Conservation (phyloP, 2,329 filamentous ascomycete species). For the Diaporthe sp. region DNA sequence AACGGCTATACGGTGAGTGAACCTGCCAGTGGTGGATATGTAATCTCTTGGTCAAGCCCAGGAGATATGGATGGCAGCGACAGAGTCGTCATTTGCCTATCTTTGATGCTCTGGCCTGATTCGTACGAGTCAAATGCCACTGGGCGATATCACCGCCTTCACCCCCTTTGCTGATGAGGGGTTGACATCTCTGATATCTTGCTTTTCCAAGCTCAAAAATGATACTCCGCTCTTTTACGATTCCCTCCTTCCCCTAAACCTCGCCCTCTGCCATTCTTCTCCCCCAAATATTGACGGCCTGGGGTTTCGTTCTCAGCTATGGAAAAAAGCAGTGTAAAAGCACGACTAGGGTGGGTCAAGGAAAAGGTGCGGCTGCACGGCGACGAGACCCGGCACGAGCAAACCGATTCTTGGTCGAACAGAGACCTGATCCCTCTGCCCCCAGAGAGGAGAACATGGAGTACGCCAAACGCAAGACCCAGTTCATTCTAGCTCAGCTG, state of each 20-base stretch:
- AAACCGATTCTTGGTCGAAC: conserved; percentile 35
- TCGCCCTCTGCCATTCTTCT: background rate
- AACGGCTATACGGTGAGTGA: background rate
- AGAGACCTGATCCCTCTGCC: conserved; percentile 35
- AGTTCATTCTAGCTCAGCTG: background rate
- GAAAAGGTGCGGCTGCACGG: conserved; percentile 33
- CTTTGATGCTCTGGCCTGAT: background rate
- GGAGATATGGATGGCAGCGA: background rate
- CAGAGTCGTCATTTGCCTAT: background rate
- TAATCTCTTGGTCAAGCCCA: background rate
- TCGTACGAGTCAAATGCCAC: background rate
- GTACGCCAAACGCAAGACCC: background rate
- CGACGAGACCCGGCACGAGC: conserved; percentile 30
- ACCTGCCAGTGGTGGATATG: background rate
- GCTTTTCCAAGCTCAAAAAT: background rate
- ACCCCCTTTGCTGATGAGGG: background rate
- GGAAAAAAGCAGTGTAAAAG: background rate
- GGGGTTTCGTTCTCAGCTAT: background rate
- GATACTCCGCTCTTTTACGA: background rate
- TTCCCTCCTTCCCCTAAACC: accelerated
- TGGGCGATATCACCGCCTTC: no score
- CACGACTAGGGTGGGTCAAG: conserved; percentile 18
- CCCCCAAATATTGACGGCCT: background rate
- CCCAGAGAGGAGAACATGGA: conserved; percentile 34
- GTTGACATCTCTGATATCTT: background rate